phyloP scores from a whole-genome alignment of 208 protist species.

The Crithidia fasciculata region DNA sequence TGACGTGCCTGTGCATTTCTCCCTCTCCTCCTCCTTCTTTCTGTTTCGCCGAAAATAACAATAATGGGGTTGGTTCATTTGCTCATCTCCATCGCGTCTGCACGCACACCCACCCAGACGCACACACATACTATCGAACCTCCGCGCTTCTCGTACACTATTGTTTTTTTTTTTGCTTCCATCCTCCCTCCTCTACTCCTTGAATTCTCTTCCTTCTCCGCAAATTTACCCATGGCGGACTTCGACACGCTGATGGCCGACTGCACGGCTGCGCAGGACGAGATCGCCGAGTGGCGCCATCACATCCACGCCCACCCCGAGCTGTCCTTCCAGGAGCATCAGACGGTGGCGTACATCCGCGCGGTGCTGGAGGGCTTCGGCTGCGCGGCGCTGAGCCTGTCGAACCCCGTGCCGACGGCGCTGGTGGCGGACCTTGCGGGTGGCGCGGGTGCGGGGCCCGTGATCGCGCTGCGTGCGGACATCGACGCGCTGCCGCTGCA shows the following conservation, averaged over 20 bases:
- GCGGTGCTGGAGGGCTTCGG: constrained; percentile 36
- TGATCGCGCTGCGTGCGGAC: constrained; percentile 67
- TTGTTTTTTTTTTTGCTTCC: too few relatives aligned
- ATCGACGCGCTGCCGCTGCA: constrained; percentile 70
- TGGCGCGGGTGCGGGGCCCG: constrained; percentile 53
- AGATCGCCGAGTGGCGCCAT: constrained; percentile 20
- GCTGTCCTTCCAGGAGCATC: constrained; percentile 51
- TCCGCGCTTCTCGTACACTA: too few relatives aligned
- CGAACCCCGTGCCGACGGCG: constrained; percentile 45
- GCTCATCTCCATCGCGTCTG: too few relatives aligned
- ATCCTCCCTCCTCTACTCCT: too few relatives aligned
- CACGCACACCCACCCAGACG: too few relatives aligned
- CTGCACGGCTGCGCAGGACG: constrained; percentile 19
- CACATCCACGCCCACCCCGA: constrained; percentile 58
- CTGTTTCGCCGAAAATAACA: too few relatives aligned
- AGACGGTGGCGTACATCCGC: constrained; percentile 53
- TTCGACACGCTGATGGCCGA: constrained; percentile 22
- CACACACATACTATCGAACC: too few relatives aligned
- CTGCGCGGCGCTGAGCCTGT: constrained; percentile 40
- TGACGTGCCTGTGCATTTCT: too few relatives aligned
- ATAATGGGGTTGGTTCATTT: too few relatives aligned
- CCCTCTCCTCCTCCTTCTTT: too few relatives aligned
- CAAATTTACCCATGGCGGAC: constrained; percentile 1
- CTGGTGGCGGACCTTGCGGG: constrained; percentile 67
- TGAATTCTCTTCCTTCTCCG: too few relatives aligned